Base-by-base conservation (phyloP, 352 stramenopile species). In the Blastocystis sp. region DNA sequence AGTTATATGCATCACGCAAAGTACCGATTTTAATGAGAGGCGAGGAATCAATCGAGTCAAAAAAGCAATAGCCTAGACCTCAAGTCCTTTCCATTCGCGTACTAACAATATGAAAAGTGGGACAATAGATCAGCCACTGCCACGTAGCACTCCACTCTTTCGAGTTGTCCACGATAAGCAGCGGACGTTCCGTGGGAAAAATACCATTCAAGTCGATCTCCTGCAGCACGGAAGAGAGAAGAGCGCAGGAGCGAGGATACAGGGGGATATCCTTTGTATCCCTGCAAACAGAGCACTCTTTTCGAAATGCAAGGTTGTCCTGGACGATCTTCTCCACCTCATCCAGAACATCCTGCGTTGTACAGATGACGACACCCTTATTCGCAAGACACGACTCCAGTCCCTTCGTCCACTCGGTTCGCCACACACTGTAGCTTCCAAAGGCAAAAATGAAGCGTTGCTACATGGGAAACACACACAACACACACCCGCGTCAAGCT, bases 61-160 rank as follows among this genome's bases (percentile, higher is more conserved):
- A 41, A 20, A 81, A 16, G 24, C 70, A 81, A 37, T 65, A 81
- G 45, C 70, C 70, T 81, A 81, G 26, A 24, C 0, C 24, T 63
- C 4, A 81, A 0, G 16, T 11, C 41, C 24, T 20, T 7, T 16
- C 1, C 30, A 26, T 11, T 18, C 13, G 16, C 26, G 0, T 66
- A 81, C 70, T 63, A 5, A 53, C 45, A 63, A 81, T 81, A 65
- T 81, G 70, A 34, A 81, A 81, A 9, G 70, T 81, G 26, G 70
- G 70, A 18, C 63, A 54, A 26, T 43, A 81, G 3, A 54, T 3
- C 54, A 81, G 26, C 70, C 39, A 64, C 6, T 81, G 37, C 70
- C 70, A 81, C 0, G 70, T 63, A 4, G 55, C 26, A 5, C 4
- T 11, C 70, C 70, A 81, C 30, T 81, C 55, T 16, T 11, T 20